Base-by-base conservation (phyloP, 2,329 filamentous ascomycete species). In the Neurospora sp. region DNA sequence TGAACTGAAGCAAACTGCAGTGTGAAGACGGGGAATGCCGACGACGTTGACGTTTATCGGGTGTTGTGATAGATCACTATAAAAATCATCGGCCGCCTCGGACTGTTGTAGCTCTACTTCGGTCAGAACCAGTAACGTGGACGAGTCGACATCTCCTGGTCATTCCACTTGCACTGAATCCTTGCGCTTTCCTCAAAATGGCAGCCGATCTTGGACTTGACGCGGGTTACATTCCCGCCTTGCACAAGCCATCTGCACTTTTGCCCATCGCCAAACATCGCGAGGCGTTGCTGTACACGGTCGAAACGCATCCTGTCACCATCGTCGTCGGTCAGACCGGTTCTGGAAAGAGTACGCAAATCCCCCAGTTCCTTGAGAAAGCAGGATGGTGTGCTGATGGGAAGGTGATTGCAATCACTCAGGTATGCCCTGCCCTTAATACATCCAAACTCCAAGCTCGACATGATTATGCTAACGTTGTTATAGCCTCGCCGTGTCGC, bases 301-400 rank as follows among this genome's bases (percentile, higher is more conserved):
- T 97, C 70, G 95, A 98, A 79, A 93, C 88, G 8, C 88, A 88
- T 73, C 90, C 92, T 0, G 90, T 98, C 70, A 95, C 92, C 0
- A 92, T 98, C 67, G 88, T 98, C 12, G 89, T 98, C 69, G 96
- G 95, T 8, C 93, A 97, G 78, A 98, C 96, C 1, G 96, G 96
- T 4, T 97, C 92, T 33, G 94, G 95, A 57, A 98, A 98, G 81
- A 97, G 94, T 1, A 98, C 96, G 0, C 96, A 98, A 78, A 90
- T 98, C 62, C 96, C 96, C 0, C 95, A 97, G 75, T 98, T 91
- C 76, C 86, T 98, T 12, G 90, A 97, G 70, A 85, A 92, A 75
- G 92, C 91, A 76, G 95, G 95, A 80, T 98, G 95, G 94, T 95
- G 92, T 77, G 84, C 86, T 37, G 87, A 93, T 77, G 93, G 92